These are phyloP conservation scores for Solanum boliviense DNA, from an alignment of 257 asterid species.

Conservation along the genomic window DNA sequence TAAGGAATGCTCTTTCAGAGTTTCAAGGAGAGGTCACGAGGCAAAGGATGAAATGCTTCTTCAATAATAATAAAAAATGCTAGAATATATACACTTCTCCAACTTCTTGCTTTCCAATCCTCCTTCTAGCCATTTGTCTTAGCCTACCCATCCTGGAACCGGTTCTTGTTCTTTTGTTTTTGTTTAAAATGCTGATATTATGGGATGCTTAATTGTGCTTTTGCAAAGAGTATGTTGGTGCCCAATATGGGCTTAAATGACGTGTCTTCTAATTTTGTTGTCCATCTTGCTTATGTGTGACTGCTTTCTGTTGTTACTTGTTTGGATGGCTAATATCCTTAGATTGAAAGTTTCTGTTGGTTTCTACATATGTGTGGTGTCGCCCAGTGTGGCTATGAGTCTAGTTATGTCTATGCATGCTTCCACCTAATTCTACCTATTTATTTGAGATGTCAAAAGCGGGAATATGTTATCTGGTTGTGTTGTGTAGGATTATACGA, in stretches of 20 bases:
- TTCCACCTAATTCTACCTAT: neutral
- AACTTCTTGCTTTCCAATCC: neutral
- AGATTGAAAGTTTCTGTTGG: neutral
- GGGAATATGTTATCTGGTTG: neutral
- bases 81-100: neutral
- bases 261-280: neutral
- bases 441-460: neutral
- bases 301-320: no score
- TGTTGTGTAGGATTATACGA: neutral
- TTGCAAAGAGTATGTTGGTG: neutral
- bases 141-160: neutral
- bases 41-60: neutral
- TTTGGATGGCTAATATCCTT: neutral
- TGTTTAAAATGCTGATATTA: no score
- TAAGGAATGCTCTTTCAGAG: neutral
- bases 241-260: neutral
- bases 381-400: neutral
- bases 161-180: no score
- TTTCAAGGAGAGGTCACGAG: no score
- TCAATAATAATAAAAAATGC: neutral
- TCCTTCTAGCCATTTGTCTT: neutral
- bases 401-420: neutral
- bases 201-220: neutral
- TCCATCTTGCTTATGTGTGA: neutral
- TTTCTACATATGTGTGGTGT: neutral